These are phyloP conservation scores for Moringa oleifera DNA, from an alignment of 345 rosid genomes.

Conservation along the genomic window DNA sequence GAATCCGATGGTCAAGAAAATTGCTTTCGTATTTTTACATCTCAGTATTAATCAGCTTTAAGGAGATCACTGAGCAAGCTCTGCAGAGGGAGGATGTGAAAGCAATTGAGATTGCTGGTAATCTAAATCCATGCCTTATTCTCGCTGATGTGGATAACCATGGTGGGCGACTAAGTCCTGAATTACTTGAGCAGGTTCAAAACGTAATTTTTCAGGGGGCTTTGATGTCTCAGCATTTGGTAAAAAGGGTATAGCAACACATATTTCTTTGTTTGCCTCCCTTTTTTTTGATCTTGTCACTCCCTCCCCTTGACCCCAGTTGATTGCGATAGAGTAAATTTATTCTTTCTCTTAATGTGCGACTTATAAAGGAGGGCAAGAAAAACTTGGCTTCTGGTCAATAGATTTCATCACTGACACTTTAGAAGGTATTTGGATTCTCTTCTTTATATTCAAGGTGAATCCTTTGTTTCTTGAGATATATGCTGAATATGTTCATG, in stretches of 20 bases:
- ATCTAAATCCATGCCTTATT: too few species aligned
- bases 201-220: constrained; percentile 93
- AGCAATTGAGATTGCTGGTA: constrained; percentile 90
- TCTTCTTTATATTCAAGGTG: not conserved
- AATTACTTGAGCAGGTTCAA: constrained; percentile 57
- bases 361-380: not conserved
- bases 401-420: constrained; percentile 38
- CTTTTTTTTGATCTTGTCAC: too few species aligned
- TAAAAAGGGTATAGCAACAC: too few species aligned
- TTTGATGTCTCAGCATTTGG: constrained; percentile 80
- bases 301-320: too few species aligned
- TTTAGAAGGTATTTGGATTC: constrained; percentile 61
- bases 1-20: too few species aligned
- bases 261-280: too few species aligned
- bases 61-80: constrained; percentile 70
- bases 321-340: too few species aligned
- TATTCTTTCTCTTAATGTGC: not conserved
- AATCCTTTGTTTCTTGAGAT: not conserved
- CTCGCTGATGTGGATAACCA: not conserved
- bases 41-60: constrained; percentile 76
- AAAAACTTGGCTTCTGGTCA: constrained; percentile 16
- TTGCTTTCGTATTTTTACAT: too few species aligned
- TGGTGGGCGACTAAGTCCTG: not conserved
- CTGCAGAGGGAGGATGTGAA: constrained; percentile 79
- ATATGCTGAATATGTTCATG: too few species aligned